Conservation (phyloP, 2,329 filamentous ascomycete species). For the Colletotrichum australisinense region DNA sequence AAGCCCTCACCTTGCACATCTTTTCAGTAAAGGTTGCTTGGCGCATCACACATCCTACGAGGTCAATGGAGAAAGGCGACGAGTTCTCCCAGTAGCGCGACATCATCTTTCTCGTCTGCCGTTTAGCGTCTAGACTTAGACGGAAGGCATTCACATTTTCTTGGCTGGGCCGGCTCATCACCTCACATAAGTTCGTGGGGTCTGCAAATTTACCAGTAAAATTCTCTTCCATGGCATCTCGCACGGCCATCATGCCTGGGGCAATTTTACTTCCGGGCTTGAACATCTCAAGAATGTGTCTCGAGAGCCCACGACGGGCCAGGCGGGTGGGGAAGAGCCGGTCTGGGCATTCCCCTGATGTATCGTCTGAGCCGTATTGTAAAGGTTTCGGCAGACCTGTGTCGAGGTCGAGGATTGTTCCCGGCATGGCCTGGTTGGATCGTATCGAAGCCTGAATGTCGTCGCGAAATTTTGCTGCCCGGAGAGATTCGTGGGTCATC, state of each 20-base stretch:
- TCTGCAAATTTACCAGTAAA: conserved; percentile 34
- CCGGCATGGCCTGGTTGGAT: conserved; percentile 63
- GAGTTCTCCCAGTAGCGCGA: conserved; percentile 54
- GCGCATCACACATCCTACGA: conserved; percentile 54
- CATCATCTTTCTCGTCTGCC: conserved; percentile 53
- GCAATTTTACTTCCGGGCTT: not conserved
- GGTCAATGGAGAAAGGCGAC: conserved; percentile 50
- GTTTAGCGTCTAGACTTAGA: conserved; percentile 39
- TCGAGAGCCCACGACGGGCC: conserved; percentile 25
- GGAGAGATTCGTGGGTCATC: conserved; percentile 66
- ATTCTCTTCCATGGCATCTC: conserved; percentile 22
- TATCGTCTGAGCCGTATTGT: not conserved
- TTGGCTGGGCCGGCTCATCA: conserved; percentile 16
- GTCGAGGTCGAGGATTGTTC: conserved; percentile 64
- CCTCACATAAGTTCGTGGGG: conserved; percentile 13
- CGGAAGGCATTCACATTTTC: conserved; percentile 18
- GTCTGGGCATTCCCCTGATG: not conserved
- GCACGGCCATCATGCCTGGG: conserved; percentile 22
- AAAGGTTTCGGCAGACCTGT: conserved; percentile 47
- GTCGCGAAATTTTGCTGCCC: conserved; percentile 66
- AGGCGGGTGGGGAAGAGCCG: conserved; percentile 33
- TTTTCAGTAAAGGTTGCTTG: conserved; percentile 53
- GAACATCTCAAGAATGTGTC: conserved; percentile 21
- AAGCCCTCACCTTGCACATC: conserved; percentile 32
- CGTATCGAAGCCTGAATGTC: conserved; percentile 61